Evolutionary conservation across 257 asterid species (phyloP).

Genomic region (Salvia splendens): DNA sequence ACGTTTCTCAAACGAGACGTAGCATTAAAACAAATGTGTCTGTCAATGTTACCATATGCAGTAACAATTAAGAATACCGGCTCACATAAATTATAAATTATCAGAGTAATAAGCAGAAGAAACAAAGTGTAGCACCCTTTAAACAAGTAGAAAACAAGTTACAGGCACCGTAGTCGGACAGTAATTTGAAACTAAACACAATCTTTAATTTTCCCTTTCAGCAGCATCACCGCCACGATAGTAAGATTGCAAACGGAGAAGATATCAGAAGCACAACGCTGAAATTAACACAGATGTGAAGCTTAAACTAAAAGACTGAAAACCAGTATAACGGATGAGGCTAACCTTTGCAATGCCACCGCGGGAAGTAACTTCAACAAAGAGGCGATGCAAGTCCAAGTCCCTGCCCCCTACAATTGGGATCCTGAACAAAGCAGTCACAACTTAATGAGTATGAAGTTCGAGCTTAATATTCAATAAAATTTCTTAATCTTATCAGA

Average conservation of each 20-base stretch:
- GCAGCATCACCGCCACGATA: neutral
- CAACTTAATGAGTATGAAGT: neutral
- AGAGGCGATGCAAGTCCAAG: constrained; percentile 78
- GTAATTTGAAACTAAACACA: neutral
- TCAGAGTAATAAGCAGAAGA: neutral
- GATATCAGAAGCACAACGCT: neutral
- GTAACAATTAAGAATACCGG: neutral
- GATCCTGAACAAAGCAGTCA: constrained; percentile 46
- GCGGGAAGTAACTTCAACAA: constrained; percentile 81
- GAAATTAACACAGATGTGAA: neutral
- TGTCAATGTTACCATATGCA: neutral
- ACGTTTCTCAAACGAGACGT: neutral
- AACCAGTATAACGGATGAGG: neutral
- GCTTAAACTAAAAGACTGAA: neutral
- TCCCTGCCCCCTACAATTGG: constrained; percentile 78
- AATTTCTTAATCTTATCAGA: neutral
- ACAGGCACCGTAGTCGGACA: no score
- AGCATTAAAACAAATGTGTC: neutral
- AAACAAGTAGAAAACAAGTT: no score
- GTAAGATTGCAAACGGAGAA: neutral
- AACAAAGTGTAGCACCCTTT: neutral
- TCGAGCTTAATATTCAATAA: neutral
- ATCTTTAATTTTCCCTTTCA: neutral
- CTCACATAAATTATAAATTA: neutral
- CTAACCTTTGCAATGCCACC: constrained; percentile 83